phyloP scores from a whole-genome alignment of 208 protist species.

The Jaenimonas drosophilae region DNA sequence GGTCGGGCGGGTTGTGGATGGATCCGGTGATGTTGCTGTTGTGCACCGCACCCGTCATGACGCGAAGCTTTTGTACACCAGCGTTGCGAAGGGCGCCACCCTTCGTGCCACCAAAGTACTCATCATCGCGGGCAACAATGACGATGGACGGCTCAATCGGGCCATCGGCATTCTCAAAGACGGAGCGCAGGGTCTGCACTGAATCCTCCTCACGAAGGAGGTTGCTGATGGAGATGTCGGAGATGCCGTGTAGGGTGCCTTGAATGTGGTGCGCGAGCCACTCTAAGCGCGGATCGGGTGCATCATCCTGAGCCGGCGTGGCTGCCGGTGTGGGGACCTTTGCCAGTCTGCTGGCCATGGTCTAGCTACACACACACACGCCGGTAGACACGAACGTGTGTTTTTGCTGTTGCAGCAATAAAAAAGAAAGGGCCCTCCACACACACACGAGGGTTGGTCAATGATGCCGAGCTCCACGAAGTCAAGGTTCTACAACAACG shows the following conservation, averaged over 20 bases:
- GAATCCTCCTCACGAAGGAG: conserved; percentile 31
- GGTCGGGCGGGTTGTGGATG: conserved; percentile 47
- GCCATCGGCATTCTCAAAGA: conserved; percentile 39
- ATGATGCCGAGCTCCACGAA: too few species aligned
- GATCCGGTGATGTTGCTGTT: conserved; percentile 84
- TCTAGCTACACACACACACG: too few species aligned
- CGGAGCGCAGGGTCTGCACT: conserved; percentile 24
- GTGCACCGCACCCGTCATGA: conserved; percentile 43
- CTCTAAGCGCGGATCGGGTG: conserved; percentile 49
- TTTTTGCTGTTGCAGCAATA: too few species aligned
- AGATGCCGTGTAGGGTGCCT: conserved; percentile 51
- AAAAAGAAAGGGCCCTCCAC: too few species aligned
- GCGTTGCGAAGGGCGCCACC: background rate
- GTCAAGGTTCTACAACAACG: too few species aligned
- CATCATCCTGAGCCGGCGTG: background rate
- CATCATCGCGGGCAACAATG: conserved; percentile 44
- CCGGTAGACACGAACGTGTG: too few species aligned
- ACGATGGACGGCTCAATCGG: conserved; percentile 34
- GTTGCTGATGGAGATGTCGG: conserved; percentile 31
- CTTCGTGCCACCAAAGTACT: conserved; percentile 11
- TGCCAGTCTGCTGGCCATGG: too few species aligned
- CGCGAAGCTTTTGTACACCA: conserved; percentile 33
- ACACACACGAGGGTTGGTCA: too few species aligned
- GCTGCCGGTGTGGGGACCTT: too few species aligned
- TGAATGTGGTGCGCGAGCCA: conserved; percentile 58